Percentiles rank a stretch among this genome's conserved stretches.
These are phyloP conservation scores for Rhizoclosmatium globosum DNA, from an alignment of 192 early-diverging fungal genomes.

Conservation along the genomic window DNA sequence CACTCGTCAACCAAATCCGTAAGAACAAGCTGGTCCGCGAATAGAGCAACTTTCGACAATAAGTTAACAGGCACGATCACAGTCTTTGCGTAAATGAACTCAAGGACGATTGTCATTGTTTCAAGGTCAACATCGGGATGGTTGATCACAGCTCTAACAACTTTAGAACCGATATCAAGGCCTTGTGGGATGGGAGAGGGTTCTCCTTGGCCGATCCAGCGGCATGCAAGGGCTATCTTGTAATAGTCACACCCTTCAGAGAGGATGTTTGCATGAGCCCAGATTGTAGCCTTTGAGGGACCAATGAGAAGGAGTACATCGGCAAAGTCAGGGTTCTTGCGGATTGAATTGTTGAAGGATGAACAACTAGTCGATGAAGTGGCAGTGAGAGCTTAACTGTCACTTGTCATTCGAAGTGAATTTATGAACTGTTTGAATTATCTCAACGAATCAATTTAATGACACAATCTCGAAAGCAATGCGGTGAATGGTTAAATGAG, in stretches of 20 bases:
- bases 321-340: not conserved
- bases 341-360: too few species aligned
- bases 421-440: too few species aligned
- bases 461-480: too few species aligned
- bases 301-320: slow-evolving; percentile 7
- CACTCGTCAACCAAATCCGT: too few species aligned
- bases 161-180: not conserved
- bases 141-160: not conserved
- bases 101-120: not conserved
- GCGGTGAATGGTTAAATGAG: too few species aligned
- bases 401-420: too few species aligned
- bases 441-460: too few species aligned
- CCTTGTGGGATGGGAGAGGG: not conserved
- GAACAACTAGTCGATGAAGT: too few species aligned
- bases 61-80: not conserved
- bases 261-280: not conserved
- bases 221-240: not conserved
- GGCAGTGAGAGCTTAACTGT: too few species aligned
- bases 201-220: not conserved
- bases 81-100: not conserved
- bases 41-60: not conserved
- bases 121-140: slow-evolving; percentile 2
- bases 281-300: not conserved
- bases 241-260: not conserved
- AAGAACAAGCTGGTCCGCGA: not conserved